Conservation (phyloP, 768 basidiomycete species). For the Kwoniella mangroviensis region DNA sequence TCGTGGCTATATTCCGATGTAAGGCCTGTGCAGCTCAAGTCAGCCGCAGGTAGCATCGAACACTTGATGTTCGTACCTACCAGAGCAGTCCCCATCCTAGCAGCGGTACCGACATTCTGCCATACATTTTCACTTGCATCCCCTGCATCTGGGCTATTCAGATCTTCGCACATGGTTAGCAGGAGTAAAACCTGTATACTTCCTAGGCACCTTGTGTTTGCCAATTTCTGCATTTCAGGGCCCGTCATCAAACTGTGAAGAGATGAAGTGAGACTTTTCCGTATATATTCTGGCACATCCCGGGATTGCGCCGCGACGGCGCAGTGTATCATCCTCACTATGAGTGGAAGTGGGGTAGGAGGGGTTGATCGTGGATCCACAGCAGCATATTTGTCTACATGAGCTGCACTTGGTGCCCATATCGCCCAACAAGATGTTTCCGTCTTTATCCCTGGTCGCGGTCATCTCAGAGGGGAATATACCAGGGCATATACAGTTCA, state of each 20-base stretch:
- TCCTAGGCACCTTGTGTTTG: conserved; percentile 11
- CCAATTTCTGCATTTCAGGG: conserved; percentile 17
- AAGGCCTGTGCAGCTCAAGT: conserved; percentile 17
- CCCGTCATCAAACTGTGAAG: conserved; percentile 18
- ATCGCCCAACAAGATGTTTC: conserved; percentile 7
- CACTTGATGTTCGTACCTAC: conserved; percentile 17
- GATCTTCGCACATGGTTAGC: conserved; percentile 28
- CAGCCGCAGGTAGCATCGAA: neutral
- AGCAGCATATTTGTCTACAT: conserved; percentile 11
- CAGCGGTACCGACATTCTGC: conserved; percentile 23
- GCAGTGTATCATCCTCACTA: conserved; percentile 32
- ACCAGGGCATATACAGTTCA: conserved; percentile 47
- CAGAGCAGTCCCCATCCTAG: conserved; percentile 24
- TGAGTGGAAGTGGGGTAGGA: conserved; percentile 29
- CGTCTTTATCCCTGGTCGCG: conserved; percentile 18
- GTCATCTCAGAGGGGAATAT: conserved; percentile 51
- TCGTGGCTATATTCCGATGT: conserved; percentile 30
- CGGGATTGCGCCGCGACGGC: conserved; percentile 25
- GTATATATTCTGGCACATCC: conserved; percentile 28
- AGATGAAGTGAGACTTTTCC: conserved; percentile 2
- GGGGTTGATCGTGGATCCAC: conserved; percentile 28
- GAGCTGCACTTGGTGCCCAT: conserved; percentile 19
- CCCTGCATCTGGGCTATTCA: conserved; percentile 11
- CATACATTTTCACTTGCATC: conserved; percentile 14
- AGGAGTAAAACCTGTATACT: conserved; percentile 29